phyloP scores from a whole-genome alignment of 2,329 filamentous ascomycete species.

The Colletotrichum sp. region DNA sequence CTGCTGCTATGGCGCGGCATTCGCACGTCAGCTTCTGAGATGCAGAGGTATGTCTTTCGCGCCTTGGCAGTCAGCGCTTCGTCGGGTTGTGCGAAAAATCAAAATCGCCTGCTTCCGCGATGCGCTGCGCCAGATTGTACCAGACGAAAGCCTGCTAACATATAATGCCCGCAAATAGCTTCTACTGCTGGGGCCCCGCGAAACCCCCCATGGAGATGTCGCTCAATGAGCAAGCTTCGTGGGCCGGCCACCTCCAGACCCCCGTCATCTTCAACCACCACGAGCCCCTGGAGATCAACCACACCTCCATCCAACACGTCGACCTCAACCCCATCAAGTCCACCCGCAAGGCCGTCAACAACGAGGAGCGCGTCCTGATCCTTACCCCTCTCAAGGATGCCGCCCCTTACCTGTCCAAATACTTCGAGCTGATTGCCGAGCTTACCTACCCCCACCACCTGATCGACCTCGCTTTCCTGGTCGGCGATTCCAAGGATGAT shows the following conservation, averaged over 20 bases:
- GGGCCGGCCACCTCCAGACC: slow-evolving; percentile 87
- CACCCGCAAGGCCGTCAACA: slow-evolving; percentile 76
- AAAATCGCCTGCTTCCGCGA: not conserved
- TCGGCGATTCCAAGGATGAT: slow-evolving; percentile 90
- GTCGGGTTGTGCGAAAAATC: not conserved
- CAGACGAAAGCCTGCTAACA: not conserved
- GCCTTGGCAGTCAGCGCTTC: not conserved
- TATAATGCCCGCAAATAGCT: slow-evolving; percentile 59
- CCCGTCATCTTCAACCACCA: slow-evolving; percentile 98
- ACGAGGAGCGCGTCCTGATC: slow-evolving; percentile 88
- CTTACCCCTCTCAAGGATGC: slow-evolving; percentile 94
- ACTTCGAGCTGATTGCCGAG: slow-evolving; percentile 90
- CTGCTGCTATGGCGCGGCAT: slow-evolving; percentile 90
- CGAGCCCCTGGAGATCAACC: slow-evolving; percentile 83
- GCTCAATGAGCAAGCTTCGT: slow-evolving; percentile 86
- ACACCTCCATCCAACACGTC: slow-evolving; percentile 77
- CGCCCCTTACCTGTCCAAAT: slow-evolving; percentile 79
- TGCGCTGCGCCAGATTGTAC: not conserved
- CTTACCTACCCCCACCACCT: slow-evolving; percentile 94
- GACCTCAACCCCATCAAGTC: slow-evolving; percentile 87
- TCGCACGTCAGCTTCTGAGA: slow-evolving; percentile 79
- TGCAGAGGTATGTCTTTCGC: slow-evolving; percentile 76
- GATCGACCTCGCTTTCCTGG: slow-evolving; percentile 93
- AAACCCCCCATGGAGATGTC: slow-evolving; percentile 98
- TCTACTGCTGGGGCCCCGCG: slow-evolving; percentile 95